Evolutionary conservation across 78 protist genomes (phyloP).

Genomic region (Dictyostelium capitatum): DNA sequence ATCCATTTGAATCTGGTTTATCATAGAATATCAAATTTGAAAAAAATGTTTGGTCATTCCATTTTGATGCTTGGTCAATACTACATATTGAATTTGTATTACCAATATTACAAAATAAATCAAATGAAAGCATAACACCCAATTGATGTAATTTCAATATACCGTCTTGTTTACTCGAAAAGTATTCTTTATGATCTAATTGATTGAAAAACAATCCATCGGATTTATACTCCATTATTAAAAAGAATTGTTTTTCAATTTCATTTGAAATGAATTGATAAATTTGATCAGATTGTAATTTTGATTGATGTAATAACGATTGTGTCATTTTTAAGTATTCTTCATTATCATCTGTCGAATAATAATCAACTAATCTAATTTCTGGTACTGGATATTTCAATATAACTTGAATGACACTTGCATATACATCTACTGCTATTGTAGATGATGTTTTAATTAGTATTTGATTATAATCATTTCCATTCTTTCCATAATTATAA

Average conservation of each 20-base stretch:
- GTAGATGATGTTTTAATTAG: conserved; percentile 10
- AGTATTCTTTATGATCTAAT: conserved; percentile 41
- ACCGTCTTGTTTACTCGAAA: not conserved
- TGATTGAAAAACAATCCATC: conserved; percentile 27
- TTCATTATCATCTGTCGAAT: not conserved
- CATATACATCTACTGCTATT: conserved; percentile 33
- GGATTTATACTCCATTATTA: conserved; percentile 41
- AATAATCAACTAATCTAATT: conserved; percentile 25
- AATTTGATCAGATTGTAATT: not conserved
- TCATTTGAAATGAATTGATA: not conserved
- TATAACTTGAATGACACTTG: conserved; percentile 5
- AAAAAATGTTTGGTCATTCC: not conserved
- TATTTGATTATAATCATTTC: not conserved
- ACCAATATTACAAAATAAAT: conserved; percentile 46
- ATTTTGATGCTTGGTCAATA: not conserved
- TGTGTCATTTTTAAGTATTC: conserved; percentile 45
- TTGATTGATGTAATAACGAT: not conserved
- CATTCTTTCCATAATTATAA: not conserved
- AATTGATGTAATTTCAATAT: conserved; percentile 43
- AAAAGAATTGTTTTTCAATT: conserved; percentile 23
- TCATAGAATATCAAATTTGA: conserved; percentile 50
- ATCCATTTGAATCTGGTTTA: conserved; percentile 23
- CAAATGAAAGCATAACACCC: conserved; percentile 54
- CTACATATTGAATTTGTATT: not conserved
- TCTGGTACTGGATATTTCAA: conserved; percentile 45